A percentile compares a stretch with the other conserved stretches of the same genome.
These are phyloP conservation scores for Fusarium odoratissimum DNA, from an alignment of 2,329 filamentous ascomycete species.

Conservation along the genomic window DNA sequence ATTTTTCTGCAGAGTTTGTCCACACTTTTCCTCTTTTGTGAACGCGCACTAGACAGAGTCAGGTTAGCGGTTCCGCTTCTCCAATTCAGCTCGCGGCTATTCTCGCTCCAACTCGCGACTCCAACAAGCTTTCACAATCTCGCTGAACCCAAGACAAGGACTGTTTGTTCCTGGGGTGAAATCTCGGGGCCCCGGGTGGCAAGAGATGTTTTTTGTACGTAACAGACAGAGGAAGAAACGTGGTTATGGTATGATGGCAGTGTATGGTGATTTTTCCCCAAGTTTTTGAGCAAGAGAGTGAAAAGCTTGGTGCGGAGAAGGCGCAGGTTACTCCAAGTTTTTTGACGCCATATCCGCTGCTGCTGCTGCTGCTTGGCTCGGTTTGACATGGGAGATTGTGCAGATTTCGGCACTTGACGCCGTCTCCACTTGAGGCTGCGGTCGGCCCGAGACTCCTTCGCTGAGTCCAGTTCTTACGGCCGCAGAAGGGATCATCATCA, in stretches of 20 bases:
- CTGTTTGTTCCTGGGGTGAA: conserved; percentile 1
- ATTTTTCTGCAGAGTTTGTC: conserved; percentile 28
- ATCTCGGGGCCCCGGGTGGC: conserved; percentile 32
- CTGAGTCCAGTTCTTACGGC: neutral
- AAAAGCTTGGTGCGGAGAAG: conserved; percentile 11
- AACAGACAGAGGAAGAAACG: conserved; percentile 1
- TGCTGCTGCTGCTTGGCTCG: conserved; percentile 10
- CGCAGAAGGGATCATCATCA: neutral
- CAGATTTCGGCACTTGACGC: conserved; percentile 19
- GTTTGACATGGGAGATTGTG: conserved; percentile 12
- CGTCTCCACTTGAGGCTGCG: conserved; percentile 16
- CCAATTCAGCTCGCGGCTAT: conserved; percentile 29
- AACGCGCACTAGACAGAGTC: neutral
- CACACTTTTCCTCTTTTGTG: conserved; percentile 2
- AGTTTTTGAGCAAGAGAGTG: neutral
- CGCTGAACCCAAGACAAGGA: neutral
- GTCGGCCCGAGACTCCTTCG: conserved; percentile 17
- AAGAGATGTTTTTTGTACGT: conserved; percentile 18
- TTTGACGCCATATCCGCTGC: conserved; percentile 25
- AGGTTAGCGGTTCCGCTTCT: conserved; percentile 20
- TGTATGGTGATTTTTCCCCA: conserved; percentile 14
- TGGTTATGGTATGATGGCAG: conserved; percentile 3
- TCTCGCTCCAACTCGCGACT: conserved; percentile 14
- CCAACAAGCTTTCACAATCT: conserved; percentile 17
- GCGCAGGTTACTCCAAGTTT: conserved; percentile 12